A percentile compares a stretch with the other conserved stretches of the same genome.
Evolutionary conservation across 1,139 yeast genomes (phyloP).

Genomic region (Blastobotrys proliferans): DNA sequence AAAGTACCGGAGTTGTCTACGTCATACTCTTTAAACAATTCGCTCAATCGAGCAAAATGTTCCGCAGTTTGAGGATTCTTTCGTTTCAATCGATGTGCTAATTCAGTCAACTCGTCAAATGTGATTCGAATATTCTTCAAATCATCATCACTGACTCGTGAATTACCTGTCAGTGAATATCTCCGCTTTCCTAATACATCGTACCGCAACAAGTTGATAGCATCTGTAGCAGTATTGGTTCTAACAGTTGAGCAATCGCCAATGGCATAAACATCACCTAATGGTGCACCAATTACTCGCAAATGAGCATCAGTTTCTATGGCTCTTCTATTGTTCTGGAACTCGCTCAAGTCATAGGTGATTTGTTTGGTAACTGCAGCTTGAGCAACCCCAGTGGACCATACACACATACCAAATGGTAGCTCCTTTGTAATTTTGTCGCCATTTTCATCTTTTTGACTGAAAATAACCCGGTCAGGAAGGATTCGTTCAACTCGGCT

Average conservation of each 20-base stretch:
- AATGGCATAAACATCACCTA: slow-evolving; percentile 61
- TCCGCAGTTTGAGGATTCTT: slow-evolving; percentile 57
- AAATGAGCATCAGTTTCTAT: slow-evolving; percentile 64
- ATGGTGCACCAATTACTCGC: slow-evolving; percentile 57
- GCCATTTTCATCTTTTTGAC: slow-evolving; percentile 35
- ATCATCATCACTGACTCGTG: slow-evolving; percentile 30
- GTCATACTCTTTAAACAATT: slow-evolving; percentile 49
- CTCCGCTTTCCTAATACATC: slow-evolving; percentile 25
- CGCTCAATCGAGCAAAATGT: slow-evolving; percentile 48
- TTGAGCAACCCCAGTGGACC: slow-evolving; percentile 68
- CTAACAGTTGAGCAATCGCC: slow-evolving; percentile 65
- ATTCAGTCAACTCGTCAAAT: slow-evolving; percentile 44
- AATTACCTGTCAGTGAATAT: slow-evolving; percentile 23
- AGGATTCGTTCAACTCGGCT: slow-evolving; percentile 55
- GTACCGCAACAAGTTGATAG: slow-evolving; percentile 38
- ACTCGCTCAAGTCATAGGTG: slow-evolving; percentile 38
- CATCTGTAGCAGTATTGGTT: slow-evolving; percentile 52
- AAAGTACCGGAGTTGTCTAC: slow-evolving; percentile 44
- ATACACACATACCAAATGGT: slow-evolving; percentile 58
- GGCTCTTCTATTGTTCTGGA: slow-evolving; percentile 55
- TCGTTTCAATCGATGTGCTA: slow-evolving; percentile 41
- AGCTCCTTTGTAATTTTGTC: slow-evolving; percentile 39
- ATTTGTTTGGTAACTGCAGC: slow-evolving; percentile 52
- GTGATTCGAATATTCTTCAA: slow-evolving; percentile 44
- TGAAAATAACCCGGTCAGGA: slow-evolving; percentile 51